These are phyloP conservation scores for Geotrichum histeridarum DNA, from an alignment of 1,139 yeast genomes.

Conservation along the genomic window DNA sequence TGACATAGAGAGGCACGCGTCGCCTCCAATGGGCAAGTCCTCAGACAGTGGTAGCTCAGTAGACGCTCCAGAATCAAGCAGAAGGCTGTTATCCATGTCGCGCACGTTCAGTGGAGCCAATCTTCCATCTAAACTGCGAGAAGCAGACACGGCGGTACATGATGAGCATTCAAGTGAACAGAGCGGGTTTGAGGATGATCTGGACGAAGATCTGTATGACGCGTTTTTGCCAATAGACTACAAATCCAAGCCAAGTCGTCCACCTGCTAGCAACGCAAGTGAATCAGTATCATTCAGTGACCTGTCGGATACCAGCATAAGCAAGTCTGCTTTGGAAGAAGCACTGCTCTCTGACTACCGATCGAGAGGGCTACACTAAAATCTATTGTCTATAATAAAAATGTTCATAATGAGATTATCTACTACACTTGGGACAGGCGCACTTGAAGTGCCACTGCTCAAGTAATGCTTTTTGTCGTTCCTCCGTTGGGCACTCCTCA, in stretches of 20 bases:
- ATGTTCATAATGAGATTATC: neutral
- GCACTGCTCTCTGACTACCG: slow-evolving; percentile 28
- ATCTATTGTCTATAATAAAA: neutral
- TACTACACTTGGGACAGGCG: slow-evolving; percentile 38
- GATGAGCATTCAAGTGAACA: neutral
- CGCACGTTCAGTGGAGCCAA: slow-evolving; percentile 14
- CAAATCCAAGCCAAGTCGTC: slow-evolving; percentile 1
- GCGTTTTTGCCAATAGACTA: slow-evolving; percentile 13
- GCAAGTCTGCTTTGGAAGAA: slow-evolving; percentile 46
- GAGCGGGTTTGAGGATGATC: slow-evolving; percentile 13
- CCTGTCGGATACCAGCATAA: slow-evolving; percentile 37
- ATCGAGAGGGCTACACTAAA: neutral
- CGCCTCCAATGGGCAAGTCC: slow-evolving; percentile 1
- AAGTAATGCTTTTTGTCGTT: slow-evolving; percentile 44
- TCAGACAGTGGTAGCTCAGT: neutral
- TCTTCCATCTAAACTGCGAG: slow-evolving; percentile 1
- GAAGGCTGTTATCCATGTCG: slow-evolving; percentile 22
- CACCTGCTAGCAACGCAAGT: neutral
- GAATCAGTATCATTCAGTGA: slow-evolving; percentile 23
- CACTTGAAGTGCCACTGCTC: slow-evolving; percentile 63
- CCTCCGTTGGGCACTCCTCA: slow-evolving; percentile 41
- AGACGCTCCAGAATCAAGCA: slow-evolving; percentile 4
- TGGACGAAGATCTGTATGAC: slow-evolving; percentile 15
- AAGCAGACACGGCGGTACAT: slow-evolving; percentile 6
- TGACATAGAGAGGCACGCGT: neutral